Evolutionary conservation across 129 eudicot genomes (phyloP), one percentile per base, ranked within the genome.

Genomic region (Pulicaria dysenterica): DNA sequence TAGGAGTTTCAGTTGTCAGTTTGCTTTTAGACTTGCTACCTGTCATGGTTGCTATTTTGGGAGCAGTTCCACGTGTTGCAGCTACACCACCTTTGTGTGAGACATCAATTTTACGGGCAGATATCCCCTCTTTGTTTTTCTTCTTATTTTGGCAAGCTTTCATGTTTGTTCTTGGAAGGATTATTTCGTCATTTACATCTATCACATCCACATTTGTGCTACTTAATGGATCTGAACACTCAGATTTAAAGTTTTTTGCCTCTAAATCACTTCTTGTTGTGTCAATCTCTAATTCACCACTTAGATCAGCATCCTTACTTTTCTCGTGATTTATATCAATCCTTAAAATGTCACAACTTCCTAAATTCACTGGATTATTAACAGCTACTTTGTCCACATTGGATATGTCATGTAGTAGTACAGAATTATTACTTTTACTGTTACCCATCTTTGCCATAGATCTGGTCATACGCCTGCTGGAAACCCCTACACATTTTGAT

Each of bases 21-120:
- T 72, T 81, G 74, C 80, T 81, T 85, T 42, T 50, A 59, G 85
- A 60, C 67, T 59, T 81, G 61, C 16, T 69, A 42, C 36, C 40
- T 5, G 64, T 51, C 72, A 37, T 40, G 49, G 58, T 56, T 57
- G 72, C 77, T 19, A 80, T 74, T 71, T 76, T 42, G 17, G 70
- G 53, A 34, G 4, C 40, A 19, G 15, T 74, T 77, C 38, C 70
- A 63, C 37, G 36, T 15, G 44, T 39, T 51, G 41, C 19, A 43
- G 40, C 58, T 68, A 58, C 66, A 67, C 62, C 62, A 38, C 53
- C 49, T 16, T 51, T 14, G 7, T 40, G 61, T 34, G 64, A 49
- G 53, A 56, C 31, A 50, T 47, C 53, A 61, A 7, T 37, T 48
- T 5, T 24, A 24, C 31, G 2, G 31, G 31, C 31, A 24, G 31